Evolutionary conservation across 2,329 filamentous ascomycete genomes (phyloP), one percentile per base, ranked within the genome.

Genomic region (Dactylonectria estremocensis): DNA sequence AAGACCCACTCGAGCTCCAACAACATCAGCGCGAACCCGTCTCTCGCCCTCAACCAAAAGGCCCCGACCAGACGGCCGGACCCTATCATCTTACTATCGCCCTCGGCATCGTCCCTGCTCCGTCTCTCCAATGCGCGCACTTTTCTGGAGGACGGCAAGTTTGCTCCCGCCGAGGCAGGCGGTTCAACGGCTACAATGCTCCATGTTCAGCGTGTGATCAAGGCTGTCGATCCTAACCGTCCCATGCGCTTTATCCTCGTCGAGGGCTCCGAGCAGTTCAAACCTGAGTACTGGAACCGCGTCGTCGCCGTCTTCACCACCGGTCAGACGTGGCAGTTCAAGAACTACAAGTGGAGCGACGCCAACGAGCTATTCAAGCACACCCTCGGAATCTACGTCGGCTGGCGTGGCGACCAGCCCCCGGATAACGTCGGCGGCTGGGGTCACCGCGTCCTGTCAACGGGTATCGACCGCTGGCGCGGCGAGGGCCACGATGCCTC

Each of bases 301-400:
- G 93, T 99, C 7, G 96, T 98, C 2, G 96, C 93, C 13, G 95
- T 99, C 64, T 98, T 99, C 83, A 99, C 96, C 0, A 99, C 96
- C 0, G 96, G 96, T 37, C 96, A 99, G 83, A 91, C 92, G 10
- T 99, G 96, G 96, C 96, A 99, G 83, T 99, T 99, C 84, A 97
- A 98, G 83, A 93, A 91, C 73, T 99, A 99, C 88, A 97, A 97
- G 82, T 99, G 96, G 94, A 92, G 92, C 73, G 92, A 92, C 63
- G 93, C 96, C 0, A 88, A 91, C 14, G 96, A 98, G 77, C 86
- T 99, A 56, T 99, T 99, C 84, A 90, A 91, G 72, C 93, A 98
- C 77, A 93, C 94, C 2, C 86, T 94, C 14, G 96, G 96, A 63
- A 85, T 99, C 56, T 97, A 94, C 77, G 91, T 99, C 2, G 96